Evolutionary conservation across 768 basidiomycete genomes (phyloP).

Genomic region (Trametes cinnabarina): DNA sequence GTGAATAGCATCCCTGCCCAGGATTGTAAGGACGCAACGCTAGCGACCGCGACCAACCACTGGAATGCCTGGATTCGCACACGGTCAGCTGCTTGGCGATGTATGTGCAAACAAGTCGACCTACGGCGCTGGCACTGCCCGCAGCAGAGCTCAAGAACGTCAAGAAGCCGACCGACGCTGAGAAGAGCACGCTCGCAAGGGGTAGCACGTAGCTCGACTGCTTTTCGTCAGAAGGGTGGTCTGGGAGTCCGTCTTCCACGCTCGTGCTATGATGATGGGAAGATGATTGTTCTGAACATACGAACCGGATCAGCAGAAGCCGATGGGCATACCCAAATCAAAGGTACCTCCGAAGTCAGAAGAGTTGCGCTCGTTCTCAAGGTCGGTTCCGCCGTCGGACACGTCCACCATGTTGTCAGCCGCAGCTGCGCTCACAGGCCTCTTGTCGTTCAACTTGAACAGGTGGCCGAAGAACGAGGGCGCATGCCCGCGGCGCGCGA

Average conservation of each 20-base stretch:
- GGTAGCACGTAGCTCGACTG: slow-evolving; percentile 17
- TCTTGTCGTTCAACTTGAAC: slow-evolving; percentile 18
- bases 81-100: neutral
- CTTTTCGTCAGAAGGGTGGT: neutral
- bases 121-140: slow-evolving; percentile 8
- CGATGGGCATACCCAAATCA: no score
- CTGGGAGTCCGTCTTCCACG: slow-evolving; percentile 3
- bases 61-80: slow-evolving; percentile 17
- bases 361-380: neutral
- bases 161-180: slow-evolving; percentile 20
- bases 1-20: slow-evolving; percentile 28
- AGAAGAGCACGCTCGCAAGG: slow-evolving; percentile 19
- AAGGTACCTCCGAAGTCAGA: neutral
- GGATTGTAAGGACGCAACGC: slow-evolving; percentile 27
- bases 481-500: slow-evolving; percentile 47
- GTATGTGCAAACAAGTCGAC: neutral
- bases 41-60: slow-evolving; percentile 23
- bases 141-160: slow-evolving; percentile 14
- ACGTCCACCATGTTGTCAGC: neutral
- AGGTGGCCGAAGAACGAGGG: slow-evolving; percentile 25
- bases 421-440: neutral
- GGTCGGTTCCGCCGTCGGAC: neutral
- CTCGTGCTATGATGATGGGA: neutral
- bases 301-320: no score
- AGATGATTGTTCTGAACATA: neutral